Evolutionary conservation across 148 eudicot genomes (phyloP).

Genomic region (Amaranthus hypochondriacus): DNA sequence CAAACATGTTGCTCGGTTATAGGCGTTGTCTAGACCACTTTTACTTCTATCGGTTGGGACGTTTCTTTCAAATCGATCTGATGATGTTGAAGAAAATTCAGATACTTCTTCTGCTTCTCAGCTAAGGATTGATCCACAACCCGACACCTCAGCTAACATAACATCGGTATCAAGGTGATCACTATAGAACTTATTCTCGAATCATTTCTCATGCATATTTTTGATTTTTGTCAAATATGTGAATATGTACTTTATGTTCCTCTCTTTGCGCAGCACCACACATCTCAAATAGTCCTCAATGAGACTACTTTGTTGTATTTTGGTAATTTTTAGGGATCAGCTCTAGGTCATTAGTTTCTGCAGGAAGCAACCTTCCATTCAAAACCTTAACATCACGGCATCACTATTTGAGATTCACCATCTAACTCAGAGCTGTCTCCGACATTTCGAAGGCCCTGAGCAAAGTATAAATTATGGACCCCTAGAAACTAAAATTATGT

Average conservation of each 20-base stretch:
- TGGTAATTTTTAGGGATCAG: not conserved
- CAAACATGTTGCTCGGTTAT: conserved; percentile 18
- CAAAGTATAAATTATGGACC: too few relatives aligned
- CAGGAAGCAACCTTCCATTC: not conserved
- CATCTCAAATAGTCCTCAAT: not conserved
- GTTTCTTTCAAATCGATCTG: conserved; percentile 34
- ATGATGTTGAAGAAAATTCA: conserved; percentile 28
- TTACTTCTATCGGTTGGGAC: conserved; percentile 48
- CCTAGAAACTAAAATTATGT: too few relatives aligned
- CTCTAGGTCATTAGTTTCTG: not conserved
- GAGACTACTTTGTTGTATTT: not conserved
- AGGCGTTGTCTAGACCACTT: conserved; percentile 58
- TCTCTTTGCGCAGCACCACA: not conserved
- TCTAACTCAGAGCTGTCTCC: not conserved
- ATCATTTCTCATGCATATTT: not conserved
- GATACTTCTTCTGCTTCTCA: conserved; percentile 30
- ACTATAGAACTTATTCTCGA: conserved; percentile 3
- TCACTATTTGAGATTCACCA: conserved; percentile 2
- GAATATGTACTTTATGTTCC: too few relatives aligned
- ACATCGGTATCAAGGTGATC: conserved; percentile 39
- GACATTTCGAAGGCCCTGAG: too few relatives aligned
- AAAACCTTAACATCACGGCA: not conserved
- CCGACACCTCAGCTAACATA: conserved; percentile 23
- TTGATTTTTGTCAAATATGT: not conserved
- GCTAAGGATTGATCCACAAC: conserved; percentile 18